These are phyloP conservation scores for Golovinomyces cichoracearum DNA, from an alignment of 2,329 filamentous ascomycete genomes.

Conservation along the genomic window DNA sequence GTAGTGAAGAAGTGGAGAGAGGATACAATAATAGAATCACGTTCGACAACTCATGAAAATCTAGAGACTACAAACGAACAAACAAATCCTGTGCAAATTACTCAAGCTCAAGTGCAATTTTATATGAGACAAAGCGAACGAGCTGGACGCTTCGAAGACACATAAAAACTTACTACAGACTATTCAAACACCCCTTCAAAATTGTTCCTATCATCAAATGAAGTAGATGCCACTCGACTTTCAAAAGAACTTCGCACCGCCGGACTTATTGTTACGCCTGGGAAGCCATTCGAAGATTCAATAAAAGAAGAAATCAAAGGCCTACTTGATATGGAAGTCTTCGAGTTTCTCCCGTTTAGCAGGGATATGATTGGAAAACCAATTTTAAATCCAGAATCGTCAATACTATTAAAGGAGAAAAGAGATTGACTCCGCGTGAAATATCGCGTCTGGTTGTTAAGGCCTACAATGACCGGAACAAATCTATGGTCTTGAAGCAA, in stretches of 20 bases:
- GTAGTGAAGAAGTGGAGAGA: not conserved
- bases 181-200: not conserved
- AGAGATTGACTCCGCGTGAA: not conserved
- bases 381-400: not conserved
- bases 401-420: not conserved
- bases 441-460: slow-evolving; percentile 1
- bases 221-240: not conserved
- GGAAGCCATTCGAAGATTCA: not conserved
- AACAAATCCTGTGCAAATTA: not conserved
- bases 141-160: not conserved
- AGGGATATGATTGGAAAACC: not conserved
- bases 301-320: not conserved
- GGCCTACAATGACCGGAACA: not conserved
- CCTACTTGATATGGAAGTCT: not conserved
- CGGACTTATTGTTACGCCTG: not conserved
- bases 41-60: not conserved
- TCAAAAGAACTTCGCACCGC: not conserved
- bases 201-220: not conserved
- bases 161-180: not conserved
- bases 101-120: not conserved
- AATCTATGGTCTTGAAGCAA: not conserved
- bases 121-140: not conserved
- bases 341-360: not conserved
- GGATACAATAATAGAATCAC: not conserved
- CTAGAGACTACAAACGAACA: not conserved